A percentile compares a stretch with the other conserved stretches of the same genome.
These are phyloP conservation scores for Clarireedia homoeocarpa DNA, from an alignment of 2,329 filamentous ascomycete genomes.

Conservation along the genomic window DNA sequence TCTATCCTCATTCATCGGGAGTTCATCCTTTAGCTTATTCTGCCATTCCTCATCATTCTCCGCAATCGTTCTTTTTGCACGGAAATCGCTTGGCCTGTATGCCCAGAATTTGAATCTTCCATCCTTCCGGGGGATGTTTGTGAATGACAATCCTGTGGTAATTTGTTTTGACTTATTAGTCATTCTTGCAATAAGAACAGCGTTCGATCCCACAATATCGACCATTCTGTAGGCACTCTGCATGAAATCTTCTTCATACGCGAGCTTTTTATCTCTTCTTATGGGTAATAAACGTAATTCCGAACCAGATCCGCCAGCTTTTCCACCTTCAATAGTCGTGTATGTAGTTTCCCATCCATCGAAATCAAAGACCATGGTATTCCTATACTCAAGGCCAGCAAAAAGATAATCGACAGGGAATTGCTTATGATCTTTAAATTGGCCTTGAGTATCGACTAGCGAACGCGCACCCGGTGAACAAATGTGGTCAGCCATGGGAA, in stretches of 20 bases:
- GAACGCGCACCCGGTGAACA: slow-evolving; percentile 6
- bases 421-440: neutral
- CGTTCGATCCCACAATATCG: neutral
- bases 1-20: too few relatives aligned
- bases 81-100: slow-evolving; percentile 2
- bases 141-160: neutral
- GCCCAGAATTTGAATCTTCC: slow-evolving; percentile 1
- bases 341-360: slow-evolving; percentile 22
- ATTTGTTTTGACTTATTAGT: neutral
- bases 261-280: neutral
- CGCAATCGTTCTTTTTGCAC: neutral
- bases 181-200: neutral
- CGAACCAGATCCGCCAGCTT: slow-evolving; percentile 23
- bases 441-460: neutral
- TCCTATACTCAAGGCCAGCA: slow-evolving; percentile 24
- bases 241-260: slow-evolving; percentile 16
- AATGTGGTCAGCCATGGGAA: slow-evolving; percentile 24
- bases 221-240: slow-evolving; percentile 10
- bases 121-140: neutral
- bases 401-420: slow-evolving; percentile 28
- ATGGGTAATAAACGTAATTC: slow-evolving; percentile 22
- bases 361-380: slow-evolving; percentile 18
- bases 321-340: slow-evolving; percentile 26
- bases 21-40: too few relatives aligned
- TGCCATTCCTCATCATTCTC: too few relatives aligned